phyloP scores from a whole-genome alignment of 108 stramenopile genomes.

The Cyclotella cryptica region DNA sequence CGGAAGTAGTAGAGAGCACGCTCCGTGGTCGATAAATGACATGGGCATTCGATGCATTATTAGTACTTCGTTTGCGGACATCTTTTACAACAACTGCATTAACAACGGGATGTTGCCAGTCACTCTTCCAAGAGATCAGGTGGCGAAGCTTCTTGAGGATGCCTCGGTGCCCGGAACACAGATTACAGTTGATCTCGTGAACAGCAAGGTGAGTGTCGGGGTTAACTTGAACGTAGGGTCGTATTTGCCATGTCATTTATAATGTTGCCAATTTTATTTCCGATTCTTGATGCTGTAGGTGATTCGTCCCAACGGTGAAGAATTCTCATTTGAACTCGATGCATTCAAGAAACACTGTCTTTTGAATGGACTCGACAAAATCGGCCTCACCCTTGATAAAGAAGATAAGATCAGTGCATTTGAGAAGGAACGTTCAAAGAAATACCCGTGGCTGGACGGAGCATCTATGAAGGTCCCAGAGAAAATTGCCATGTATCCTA shows the following conservation, averaged over 20 bases:
- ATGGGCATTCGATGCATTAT: conserved; percentile 93
- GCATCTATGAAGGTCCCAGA: conserved; percentile 89
- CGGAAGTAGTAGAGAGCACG: conserved; percentile 92
- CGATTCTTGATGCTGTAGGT: neutral
- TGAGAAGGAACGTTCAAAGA: conserved; percentile 72
- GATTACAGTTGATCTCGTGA: conserved; percentile 86
- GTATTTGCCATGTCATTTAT: neutral
- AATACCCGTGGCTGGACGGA: conserved; percentile 93
- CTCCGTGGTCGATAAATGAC: conserved; percentile 96
- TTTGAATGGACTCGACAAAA: conserved; percentile 93
- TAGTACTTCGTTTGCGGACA: conserved; percentile 93
- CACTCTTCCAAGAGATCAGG: conserved; percentile 72
- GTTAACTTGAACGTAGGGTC: neutral
- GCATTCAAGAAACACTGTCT: conserved; percentile 91
- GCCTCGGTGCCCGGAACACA: conserved; percentile 75
- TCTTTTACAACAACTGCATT: conserved; percentile 98
- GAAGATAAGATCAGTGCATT: conserved; percentile 82
- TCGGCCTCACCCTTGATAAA: conserved; percentile 93
- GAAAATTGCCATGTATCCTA: conserved; percentile 84
- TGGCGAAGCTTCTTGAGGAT: conserved; percentile 80
- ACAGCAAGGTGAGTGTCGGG: conserved; percentile 74
- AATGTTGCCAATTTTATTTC: neutral
- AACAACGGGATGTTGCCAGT: conserved; percentile 97
- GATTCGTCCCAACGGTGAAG: conserved; percentile 81
- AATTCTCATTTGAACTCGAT: conserved; percentile 89